Base-by-base conservation (phyloP, 2,329 filamentous ascomycete genomes). In the Botrytis byssoidea region DNA sequence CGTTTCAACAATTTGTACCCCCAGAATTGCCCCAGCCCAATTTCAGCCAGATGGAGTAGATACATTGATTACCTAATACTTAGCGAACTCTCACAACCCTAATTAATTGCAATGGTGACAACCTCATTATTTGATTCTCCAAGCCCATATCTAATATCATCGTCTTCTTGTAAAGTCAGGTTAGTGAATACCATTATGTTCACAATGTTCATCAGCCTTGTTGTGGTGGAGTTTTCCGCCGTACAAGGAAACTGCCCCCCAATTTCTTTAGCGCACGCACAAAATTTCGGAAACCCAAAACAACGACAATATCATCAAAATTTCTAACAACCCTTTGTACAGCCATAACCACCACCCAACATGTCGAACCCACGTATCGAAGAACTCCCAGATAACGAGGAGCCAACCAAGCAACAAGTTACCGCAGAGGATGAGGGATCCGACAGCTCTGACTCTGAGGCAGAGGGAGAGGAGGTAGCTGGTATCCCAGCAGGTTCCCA, bases 281-380 rank as follows among this genome's bases (percentile, higher is more conserved):
- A 78, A 79, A 74, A 74, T 80, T 72, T 44, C 35, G 73, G 77
- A 77, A 77, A 72, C 68, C 44, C 70, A 72, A 72, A 74, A 61
- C 35, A 73, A 65, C 68, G 51, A 71, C 59, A 63, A 51, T 71
- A 71, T 35, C 40, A 65, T 70, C 65, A 73, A 68, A 57, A 71
- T 64, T 78, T 74, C 79, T 80, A 78, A 80, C 76, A 74, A 63
- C 71, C 71, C 51, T 68, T 61, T 67, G 57, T 65, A 66, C 72
- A 80, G 79, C 80, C 79, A 78, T 82, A 74, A 84, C 80, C 82
- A 74, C 83, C 80, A 73, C 83, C 80, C 82, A 93, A 85, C 85
- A 99, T 99, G 96, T 92, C 96, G 84, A 97, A 98, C 89, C 93
- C 95, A 85, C 93, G 95, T 86, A 92, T 98, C 86, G 95, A 99